A percentile compares a stretch with the other conserved stretches of the same genome.
Conservation (phyloP, 345 rosid genomes). For the Ricinus communis region DNA sequence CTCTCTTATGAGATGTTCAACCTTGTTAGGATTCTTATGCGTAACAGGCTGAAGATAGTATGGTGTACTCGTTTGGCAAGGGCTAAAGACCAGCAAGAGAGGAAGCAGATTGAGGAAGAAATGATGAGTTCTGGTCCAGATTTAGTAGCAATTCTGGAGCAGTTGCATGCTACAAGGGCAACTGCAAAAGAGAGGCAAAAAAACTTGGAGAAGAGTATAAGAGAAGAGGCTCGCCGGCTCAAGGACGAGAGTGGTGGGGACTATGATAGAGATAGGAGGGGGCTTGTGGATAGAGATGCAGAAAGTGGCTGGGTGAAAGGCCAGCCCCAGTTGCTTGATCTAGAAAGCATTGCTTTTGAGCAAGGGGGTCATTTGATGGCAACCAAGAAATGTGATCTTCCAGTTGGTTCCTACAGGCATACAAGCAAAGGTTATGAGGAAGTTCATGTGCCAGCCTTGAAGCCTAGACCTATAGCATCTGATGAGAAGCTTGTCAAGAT, state of each 20-base stretch:
- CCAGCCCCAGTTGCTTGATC: constrained; percentile 80
- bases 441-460: constrained; percentile 84
- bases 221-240: constrained; percentile 89
- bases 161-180: constrained; percentile 90
- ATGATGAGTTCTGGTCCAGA: constrained; percentile 71
- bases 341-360: constrained; percentile 71
- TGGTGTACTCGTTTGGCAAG: constrained; percentile 98
- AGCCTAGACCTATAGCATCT: constrained; percentile 53
- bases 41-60: constrained; percentile 75
- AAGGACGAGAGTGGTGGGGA: constrained; percentile 78
- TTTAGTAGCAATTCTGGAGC: constrained; percentile 76
- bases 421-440: constrained; percentile 80
- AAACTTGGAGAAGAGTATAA: constrained; percentile 84
- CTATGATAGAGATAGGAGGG: constrained; percentile 60
- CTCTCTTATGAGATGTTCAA: constrained; percentile 67
- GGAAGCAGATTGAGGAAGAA: constrained; percentile 76
- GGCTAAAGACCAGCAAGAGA: constrained; percentile 84
- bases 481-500: constrained; percentile 77
- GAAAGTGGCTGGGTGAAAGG: constrained; percentile 84
- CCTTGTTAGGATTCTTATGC: constrained; percentile 67
- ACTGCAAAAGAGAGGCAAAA: constrained; percentile 96
- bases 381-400: constrained; percentile 83
- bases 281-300: constrained; percentile 58
- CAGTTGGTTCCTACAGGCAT: constrained; percentile 66
- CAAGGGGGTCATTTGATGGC: constrained; percentile 94